Base-by-base conservation (phyloP, 352 stramenopile genomes). In the Elongisporangium anandrum region DNA sequence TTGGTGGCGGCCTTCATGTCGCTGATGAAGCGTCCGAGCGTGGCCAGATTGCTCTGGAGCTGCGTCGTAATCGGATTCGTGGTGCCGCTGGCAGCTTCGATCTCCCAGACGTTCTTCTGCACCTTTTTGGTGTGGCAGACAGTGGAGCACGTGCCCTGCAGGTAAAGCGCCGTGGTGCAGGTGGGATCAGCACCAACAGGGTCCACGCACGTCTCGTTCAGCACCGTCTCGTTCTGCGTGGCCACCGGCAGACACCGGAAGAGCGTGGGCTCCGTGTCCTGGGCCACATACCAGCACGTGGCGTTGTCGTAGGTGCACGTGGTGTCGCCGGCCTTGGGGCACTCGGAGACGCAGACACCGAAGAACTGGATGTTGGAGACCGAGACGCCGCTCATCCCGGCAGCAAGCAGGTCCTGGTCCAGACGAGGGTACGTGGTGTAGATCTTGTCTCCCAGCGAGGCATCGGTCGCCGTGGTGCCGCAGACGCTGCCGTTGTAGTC, bases 401-500 rank as follows among this genome's bases (percentile, higher is more conserved):
- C 81, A 16, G 70, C 64, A 1, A 92, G 52, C 52, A 96, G 71
- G 66, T 96, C 85, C 54, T 96, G 67, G 49, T 93, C 80, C 10
- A 96, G 72, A 0, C 87, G 81, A 21, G 87, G 88, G 51, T 94
- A 96, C 13, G 81, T 72, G 22, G 85, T 92, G 57, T 88, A 85
- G 19, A 60, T 64, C 16, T 54, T 60, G 10, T 67, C 67, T 5
- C 48, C 64, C 29, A 78, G 64, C n/a, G 59, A 60, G 24, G 65
- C 83, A 17, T 77, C 70, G 17, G 34, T 45, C 10, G 34, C 16
- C 13, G 34, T 45, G 34, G 34, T 45, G 9, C 88, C 88, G 39
- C 88, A 96, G n/a, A 91, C 60, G 50, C 77, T 85, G 49, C 87
- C 85, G 34, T 87, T 91, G 57, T 90, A 91, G 65, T 96, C 88